Conservation (phyloP, 2,329 filamentous ascomycete genomes). For the Hypoxylon sp. region DNA sequence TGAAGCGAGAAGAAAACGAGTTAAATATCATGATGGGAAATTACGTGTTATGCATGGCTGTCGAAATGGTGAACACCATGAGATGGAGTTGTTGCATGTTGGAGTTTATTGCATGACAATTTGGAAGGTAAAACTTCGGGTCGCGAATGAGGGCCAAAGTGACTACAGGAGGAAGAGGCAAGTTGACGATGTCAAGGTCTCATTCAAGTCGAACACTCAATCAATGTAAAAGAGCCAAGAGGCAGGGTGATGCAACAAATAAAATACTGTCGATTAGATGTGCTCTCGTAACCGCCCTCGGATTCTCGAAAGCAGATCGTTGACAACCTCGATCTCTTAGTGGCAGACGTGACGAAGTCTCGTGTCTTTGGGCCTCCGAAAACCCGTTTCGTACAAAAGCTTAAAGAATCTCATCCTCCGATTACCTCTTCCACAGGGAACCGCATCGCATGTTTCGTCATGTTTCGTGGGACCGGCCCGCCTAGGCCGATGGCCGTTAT, state of each 20-base stretch:
- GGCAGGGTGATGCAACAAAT: neutral
- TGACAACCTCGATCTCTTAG: neutral
- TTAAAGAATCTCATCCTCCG: neutral
- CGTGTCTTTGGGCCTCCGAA: constrained; percentile 1
- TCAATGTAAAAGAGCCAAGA: neutral
- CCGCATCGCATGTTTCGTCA: neutral
- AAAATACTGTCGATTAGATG: neutral
- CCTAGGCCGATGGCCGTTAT: constrained; percentile 15
- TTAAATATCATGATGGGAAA: neutral
- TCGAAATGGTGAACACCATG: neutral
- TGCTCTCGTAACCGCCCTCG: neutral
- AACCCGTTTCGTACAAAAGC: neutral
- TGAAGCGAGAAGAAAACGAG: neutral
- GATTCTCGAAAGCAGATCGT: neutral
- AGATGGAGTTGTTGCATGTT: neutral
- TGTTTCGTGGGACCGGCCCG: constrained; percentile 22
- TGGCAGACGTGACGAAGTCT: neutral
- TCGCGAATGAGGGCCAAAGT: neutral
- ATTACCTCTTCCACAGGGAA: neutral
- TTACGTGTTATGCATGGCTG: neutral
- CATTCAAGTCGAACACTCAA: neutral
- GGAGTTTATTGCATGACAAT: neutral
- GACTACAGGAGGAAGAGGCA: neutral
- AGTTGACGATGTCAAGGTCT: neutral
- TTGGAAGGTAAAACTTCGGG: neutral